Evolutionary conservation across 2,329 filamentous ascomycete genomes (phyloP).

Genomic region (Zasmidium angulare): DNA sequence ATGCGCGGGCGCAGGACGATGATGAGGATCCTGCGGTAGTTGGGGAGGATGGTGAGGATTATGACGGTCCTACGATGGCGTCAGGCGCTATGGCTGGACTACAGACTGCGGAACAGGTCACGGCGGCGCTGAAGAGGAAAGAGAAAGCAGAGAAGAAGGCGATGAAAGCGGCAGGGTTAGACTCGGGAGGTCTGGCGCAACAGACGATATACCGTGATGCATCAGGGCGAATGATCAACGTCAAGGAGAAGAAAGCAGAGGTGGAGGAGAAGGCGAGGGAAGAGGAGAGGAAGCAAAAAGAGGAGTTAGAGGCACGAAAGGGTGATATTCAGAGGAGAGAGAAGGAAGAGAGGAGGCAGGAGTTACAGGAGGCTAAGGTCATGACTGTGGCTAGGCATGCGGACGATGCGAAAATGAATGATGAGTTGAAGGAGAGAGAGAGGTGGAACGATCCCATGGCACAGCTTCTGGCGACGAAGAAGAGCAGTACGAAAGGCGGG

Average conservation of each 20-base stretch:
- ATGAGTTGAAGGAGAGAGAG: conserved; percentile 70
- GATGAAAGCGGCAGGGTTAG: conserved; percentile 47
- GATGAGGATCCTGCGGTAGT: conserved; percentile 52
- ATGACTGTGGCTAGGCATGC: conserved; percentile 75
- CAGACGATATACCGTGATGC: conserved; percentile 96
- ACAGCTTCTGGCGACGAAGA: conserved; percentile 65
- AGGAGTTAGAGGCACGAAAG: conserved; percentile 68
- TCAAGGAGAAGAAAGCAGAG: conserved; percentile 86
- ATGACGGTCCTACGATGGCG: conserved; percentile 67
- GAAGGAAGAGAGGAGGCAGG: conserved; percentile 63
- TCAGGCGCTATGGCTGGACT: conserved; percentile 85
- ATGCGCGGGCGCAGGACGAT: conserved; percentile 31
- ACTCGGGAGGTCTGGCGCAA: conserved; percentile 51
- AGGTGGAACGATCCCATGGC: conserved; percentile 96
- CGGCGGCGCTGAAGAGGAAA: conserved; percentile 57
- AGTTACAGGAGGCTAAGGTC: conserved; percentile 75
- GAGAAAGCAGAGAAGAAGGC: conserved; percentile 61
- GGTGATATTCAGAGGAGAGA: conserved; percentile 81
- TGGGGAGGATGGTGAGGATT: conserved; percentile 50
- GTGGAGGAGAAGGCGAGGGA: conserved; percentile 77
- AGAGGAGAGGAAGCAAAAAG: conserved; percentile 62
- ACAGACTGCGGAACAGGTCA: conserved; percentile 77
- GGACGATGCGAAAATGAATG: conserved; percentile 87
- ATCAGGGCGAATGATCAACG: conserved; percentile 88
- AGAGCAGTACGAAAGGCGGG: conserved; percentile 56